A percentile compares a stretch with the other conserved stretches of the same genome.
Evolutionary conservation across 768 basidiomycete genomes (phyloP).

Genomic region (Termitomyces sp.): DNA sequence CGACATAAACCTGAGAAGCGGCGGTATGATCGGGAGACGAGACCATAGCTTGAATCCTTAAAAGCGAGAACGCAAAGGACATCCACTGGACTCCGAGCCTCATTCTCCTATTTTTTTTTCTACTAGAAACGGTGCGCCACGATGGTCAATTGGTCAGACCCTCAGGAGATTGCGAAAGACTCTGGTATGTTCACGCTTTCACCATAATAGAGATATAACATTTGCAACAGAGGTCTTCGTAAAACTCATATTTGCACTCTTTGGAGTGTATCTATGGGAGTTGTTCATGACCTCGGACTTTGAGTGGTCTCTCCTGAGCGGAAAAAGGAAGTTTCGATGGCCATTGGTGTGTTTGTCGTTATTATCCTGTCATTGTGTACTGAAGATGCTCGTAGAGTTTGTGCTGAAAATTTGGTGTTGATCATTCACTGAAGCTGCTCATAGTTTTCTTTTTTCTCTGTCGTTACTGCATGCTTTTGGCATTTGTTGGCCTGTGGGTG

Average conservation of each 20-base stretch:
- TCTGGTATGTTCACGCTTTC: slow-evolving; percentile 24
- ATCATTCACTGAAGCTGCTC: not conserved
- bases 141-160: slow-evolving; percentile 45
- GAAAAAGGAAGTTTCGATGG: slow-evolving; percentile 59
- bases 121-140: not conserved
- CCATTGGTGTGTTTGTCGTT: slow-evolving; percentile 48
- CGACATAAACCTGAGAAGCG: slow-evolving; percentile 14
- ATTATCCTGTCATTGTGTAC: not conserved
- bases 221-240: slow-evolving; percentile 44
- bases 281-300: slow-evolving; percentile 57
- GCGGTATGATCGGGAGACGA: slow-evolving; percentile 19
- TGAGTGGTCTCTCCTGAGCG: slow-evolving; percentile 57
- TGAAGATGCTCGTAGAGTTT: slow-evolving; percentile 15
- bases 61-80: slow-evolving; percentile 5
- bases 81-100: not conserved
- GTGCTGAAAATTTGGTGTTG: not conserved
- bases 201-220: not conserved
- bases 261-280: slow-evolving; percentile 68
- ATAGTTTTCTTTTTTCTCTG: slow-evolving; percentile 62
- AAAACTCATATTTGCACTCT: slow-evolving; percentile 56
- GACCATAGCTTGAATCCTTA: slow-evolving; percentile 5
- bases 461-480: slow-evolving; percentile 66
- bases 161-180: slow-evolving; percentile 37
- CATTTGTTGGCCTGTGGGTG: slow-evolving; percentile 58
- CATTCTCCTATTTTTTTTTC: not conserved